Base-by-base conservation (phyloP, 257 asterid species). In the Linaria vulgaris region DNA sequence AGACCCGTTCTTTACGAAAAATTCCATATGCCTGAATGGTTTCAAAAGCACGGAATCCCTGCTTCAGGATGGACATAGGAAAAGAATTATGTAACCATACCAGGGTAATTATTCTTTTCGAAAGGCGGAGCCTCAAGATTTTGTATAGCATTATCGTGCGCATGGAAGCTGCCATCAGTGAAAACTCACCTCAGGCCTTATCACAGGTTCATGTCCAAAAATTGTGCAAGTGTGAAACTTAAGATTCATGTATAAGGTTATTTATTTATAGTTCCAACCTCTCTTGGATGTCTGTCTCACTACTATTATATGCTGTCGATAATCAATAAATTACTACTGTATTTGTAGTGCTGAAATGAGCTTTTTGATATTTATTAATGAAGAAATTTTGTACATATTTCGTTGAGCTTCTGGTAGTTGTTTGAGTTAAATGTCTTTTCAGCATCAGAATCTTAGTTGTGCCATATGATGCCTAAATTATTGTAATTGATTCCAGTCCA, bases 21-120 rank as follows among this genome's bases (percentile, higher is more conserved):
- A 71, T 91, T 91, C 81, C 96, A 78, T 59, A 91, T 91, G 98
- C 94, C 94, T 0, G 96, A 88, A 63, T 86, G 96, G 98, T 91
- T 91, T 78, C 86, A 78, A 63, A 84, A 78, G 73, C 91, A 91
- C 3, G 95, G 96, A 61, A 88, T 91, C 61, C 98, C 96, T 34
- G 79, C 86, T 38, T 73, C 83, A 6, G 80, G 77, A 50, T 78
- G 82, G 85, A 69, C 82, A 53, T 73, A 3, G 72, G 73, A 82
- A 69, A 66, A 61, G 25, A 52, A 37, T n/a, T n/a, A n/a, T 3
- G 64, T 38, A 57, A 59, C 47, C 21, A 41, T 55, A 43, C 51
- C 41, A 54, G 25, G 78, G 46, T 67, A 74, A 68, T 77, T 72
- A 74, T 77, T 77, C 71, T 63, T 71, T 66, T 72, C 66, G 62